phyloP scores from a whole-genome alignment of 139 green algal species.

The Asterochloris erici region DNA sequence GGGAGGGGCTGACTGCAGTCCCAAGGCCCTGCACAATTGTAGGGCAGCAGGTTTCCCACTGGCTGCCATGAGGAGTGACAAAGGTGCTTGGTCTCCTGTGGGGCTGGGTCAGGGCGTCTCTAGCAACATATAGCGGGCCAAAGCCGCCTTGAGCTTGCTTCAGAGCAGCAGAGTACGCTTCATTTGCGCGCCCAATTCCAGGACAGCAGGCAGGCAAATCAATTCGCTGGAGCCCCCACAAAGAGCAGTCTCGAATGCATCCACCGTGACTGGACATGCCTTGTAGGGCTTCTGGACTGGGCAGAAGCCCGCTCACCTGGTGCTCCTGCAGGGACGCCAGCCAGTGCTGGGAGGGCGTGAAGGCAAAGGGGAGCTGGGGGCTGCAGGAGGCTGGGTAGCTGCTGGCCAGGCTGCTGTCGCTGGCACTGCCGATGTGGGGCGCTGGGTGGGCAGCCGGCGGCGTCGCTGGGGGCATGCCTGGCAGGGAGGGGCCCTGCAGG shows the following conservation, averaged over 20 bases:
- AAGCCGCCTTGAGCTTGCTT: no score
- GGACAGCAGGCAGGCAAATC: no score
- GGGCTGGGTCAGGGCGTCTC: no score
- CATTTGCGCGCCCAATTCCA: no score
- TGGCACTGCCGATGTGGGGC: slow-evolving; percentile 12
- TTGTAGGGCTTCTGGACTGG: background rate
- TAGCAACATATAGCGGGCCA: no score
- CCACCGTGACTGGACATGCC: background rate
- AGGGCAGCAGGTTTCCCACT: no score
- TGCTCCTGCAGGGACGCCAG: slow-evolving; percentile 17
- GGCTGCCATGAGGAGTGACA: no score
- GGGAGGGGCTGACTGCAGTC: slow-evolving; percentile 20
- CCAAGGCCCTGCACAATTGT: background rate
- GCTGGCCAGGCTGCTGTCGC: slow-evolving; percentile 25
- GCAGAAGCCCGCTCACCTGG: background rate
- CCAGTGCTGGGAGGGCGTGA: slow-evolving; percentile 60
- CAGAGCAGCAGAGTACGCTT: no score
- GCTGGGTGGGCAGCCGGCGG: background rate
- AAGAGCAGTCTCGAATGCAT: background rate
- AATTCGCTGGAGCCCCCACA: no score
- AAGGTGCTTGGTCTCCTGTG: no score
- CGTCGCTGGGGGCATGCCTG: slow-evolving; percentile 3
- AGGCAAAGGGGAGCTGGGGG: slow-evolving; percentile 76
- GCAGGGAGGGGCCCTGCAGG: no score
- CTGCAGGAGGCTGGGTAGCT: slow-evolving; percentile 44